phyloP scores from a whole-genome alignment of 164 flowering plant species.

The Macadamia tetraphylla region DNA sequence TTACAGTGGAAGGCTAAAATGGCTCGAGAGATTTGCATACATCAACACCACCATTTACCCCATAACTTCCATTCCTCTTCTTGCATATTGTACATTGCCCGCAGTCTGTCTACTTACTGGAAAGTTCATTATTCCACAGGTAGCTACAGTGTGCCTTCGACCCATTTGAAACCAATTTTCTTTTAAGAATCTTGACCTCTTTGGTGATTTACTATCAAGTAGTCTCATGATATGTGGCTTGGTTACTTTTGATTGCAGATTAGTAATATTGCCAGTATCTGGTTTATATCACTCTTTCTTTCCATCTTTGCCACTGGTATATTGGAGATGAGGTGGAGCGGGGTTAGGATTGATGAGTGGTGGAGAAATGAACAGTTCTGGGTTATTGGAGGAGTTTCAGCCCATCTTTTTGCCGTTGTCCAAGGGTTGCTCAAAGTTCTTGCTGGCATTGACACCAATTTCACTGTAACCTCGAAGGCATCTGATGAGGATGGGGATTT shows the following conservation, averaged over 20 bases:
- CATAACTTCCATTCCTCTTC: conserved; percentile 40
- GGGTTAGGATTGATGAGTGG: conserved; percentile 35
- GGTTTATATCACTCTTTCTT: conserved; percentile 28
- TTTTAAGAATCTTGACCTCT: neutral
- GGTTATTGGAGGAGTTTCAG: conserved; percentile 34
- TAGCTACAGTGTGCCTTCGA: conserved; percentile 2
- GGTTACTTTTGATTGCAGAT: conserved; percentile 17
- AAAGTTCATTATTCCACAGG: conserved; percentile 50
- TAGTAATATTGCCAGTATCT: conserved; percentile 25
- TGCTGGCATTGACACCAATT: conserved; percentile 32
- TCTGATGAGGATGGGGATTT: conserved; percentile 28
- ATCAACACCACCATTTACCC: conserved; percentile 50
- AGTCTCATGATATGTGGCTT: neutral
- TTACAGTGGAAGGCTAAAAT: conserved; percentile 43
- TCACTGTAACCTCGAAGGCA: conserved; percentile 36
- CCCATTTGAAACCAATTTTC: neutral
- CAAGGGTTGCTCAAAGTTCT: conserved; percentile 32
- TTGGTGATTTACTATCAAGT: neutral
- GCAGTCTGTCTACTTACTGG: conserved; percentile 50
- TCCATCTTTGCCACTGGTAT: conserved; percentile 31
- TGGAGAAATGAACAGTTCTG: conserved; percentile 38
- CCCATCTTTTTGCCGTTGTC: conserved; percentile 32
- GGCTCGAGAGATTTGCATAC: conserved; percentile 42
- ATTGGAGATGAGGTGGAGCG: conserved; percentile 37
- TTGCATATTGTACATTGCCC: conserved; percentile 41